A percentile compares a stretch with the other conserved stretches of the same genome.
Evolutionary conservation across 163 green algal species (phyloP).

Genomic region (Trebouxia gelatinosa): DNA sequence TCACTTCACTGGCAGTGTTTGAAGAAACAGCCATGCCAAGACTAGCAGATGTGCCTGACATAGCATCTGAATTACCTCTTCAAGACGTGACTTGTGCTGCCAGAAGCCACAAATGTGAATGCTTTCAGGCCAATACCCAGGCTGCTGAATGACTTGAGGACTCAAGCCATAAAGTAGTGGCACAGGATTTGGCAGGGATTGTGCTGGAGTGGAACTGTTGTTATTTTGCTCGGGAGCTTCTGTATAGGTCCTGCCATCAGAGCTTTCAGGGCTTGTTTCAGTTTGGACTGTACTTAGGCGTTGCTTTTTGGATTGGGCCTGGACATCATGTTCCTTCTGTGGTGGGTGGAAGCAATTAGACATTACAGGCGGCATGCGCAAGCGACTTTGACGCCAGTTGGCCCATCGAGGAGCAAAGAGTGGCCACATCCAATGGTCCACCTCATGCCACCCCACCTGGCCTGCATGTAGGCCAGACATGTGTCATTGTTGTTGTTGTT

Average conservation of each 20-base stretch:
- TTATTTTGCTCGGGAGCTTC: no score
- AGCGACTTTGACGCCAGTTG: slow-evolving; percentile 44
- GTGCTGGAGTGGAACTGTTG: no score
- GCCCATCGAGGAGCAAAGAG: slow-evolving; percentile 69
- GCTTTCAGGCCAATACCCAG: slow-evolving; percentile 49
- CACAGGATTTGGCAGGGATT: neutral
- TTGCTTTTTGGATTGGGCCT: no score
- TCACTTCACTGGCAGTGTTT: no score
- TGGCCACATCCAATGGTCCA: slow-evolving; percentile 80
- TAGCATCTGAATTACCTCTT: slow-evolving; percentile 54
- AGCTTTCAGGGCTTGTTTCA: neutral
- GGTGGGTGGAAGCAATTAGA: no score
- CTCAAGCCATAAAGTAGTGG: slow-evolving; percentile 63
- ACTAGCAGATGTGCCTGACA: no score
- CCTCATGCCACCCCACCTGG: slow-evolving; percentile 47
- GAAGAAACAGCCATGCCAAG: no score
- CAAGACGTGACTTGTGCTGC: slow-evolving; percentile 41
- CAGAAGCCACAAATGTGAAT: slow-evolving; percentile 55
- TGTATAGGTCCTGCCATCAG: no score
- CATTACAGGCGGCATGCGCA: neutral
- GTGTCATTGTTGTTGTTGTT: no score
- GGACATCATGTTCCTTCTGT: no score
- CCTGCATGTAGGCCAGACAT: neutral
- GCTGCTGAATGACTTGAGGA: slow-evolving; percentile 40
- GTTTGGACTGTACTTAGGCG: no score